Evolutionary conservation across 805 yeast genomes (phyloP).

Genomic region (Spathaspora hagerdaliae): DNA sequence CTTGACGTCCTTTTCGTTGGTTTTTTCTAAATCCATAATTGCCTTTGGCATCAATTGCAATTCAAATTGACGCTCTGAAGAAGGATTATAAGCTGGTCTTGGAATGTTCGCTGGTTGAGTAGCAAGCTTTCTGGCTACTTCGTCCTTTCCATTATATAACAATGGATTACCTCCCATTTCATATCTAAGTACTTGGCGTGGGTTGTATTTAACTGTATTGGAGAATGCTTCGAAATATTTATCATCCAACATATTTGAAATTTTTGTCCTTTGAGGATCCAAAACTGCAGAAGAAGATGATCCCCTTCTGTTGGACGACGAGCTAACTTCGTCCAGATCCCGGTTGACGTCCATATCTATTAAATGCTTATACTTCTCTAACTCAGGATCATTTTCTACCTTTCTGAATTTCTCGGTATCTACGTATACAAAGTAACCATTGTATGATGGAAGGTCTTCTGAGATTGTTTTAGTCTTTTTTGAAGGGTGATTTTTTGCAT

Average conservation of each 20-base stretch:
- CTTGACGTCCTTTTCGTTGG: slow-evolving; percentile 10
- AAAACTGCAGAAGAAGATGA: slow-evolving; percentile 6
- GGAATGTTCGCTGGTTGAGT: slow-evolving; percentile 40
- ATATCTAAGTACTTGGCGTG: slow-evolving; percentile 82
- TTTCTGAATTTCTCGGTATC: slow-evolving; percentile 66
- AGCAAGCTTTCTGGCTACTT: slow-evolving; percentile 37
- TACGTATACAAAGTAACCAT: slow-evolving; percentile 66
- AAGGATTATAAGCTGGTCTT: slow-evolving; percentile 56
- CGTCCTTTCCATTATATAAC: slow-evolving; percentile 62
- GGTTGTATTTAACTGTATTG: slow-evolving; percentile 72
- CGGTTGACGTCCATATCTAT: slow-evolving; percentile 45
- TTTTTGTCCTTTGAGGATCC: slow-evolving; percentile 21
- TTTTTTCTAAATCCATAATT: slow-evolving; percentile 71
- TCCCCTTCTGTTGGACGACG: slow-evolving; percentile 2
- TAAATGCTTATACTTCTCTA: slow-evolving; percentile 41
- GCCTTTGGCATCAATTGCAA: slow-evolving; percentile 93
- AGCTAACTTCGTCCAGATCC: slow-evolving; percentile 4
- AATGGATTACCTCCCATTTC: slow-evolving; percentile 77
- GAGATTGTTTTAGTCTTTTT: slow-evolving; percentile 6
- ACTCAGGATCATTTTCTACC: slow-evolving; percentile 49
- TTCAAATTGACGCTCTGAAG: slow-evolving; percentile 65
- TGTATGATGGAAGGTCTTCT: slow-evolving; percentile 45
- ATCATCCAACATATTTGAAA: slow-evolving; percentile 55
- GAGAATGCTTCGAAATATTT: slow-evolving; percentile 76
- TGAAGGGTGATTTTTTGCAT: slow-evolving; percentile 3